Evolutionary conservation across 148 eudicot genomes (phyloP).

Genomic region (Vaccinium macrocarpon): DNA sequence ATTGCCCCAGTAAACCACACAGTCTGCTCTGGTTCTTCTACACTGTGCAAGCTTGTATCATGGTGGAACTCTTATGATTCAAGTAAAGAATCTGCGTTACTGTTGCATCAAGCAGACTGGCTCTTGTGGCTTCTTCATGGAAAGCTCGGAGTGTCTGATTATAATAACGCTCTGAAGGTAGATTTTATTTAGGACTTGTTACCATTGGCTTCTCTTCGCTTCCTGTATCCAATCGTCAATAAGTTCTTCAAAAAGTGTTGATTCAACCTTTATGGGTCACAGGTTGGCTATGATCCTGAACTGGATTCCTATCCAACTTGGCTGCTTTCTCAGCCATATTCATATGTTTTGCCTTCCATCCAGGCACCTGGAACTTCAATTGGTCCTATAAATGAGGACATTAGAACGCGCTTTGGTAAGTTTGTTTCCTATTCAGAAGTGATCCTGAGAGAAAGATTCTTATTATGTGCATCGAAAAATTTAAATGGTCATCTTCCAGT

Average conservation of each 20-base stretch:
- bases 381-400: slow-evolving; percentile 54
- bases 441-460: background rate
- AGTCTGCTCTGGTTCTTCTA: slow-evolving; percentile 87
- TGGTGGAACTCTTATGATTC: slow-evolving; percentile 77
- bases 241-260: background rate
- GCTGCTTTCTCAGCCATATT: slow-evolving; percentile 82
- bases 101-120: slow-evolving; percentile 98
- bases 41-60: slow-evolving; percentile 89
- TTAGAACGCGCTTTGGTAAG: slow-evolving; percentile 63
- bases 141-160: slow-evolving; percentile 88
- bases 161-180: slow-evolving; percentile 95
- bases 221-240: background rate
- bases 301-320: slow-evolving; percentile 79
- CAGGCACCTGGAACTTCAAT: slow-evolving; percentile 80
- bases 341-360: slow-evolving; percentile 61
- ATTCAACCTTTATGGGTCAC: background rate
- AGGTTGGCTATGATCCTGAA: slow-evolving; percentile 98
- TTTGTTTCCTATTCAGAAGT: slow-evolving; percentile 8
- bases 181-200: background rate
- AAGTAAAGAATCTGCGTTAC: slow-evolving; percentile 55
- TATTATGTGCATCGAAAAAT: background rate
- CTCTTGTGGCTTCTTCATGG: slow-evolving; percentile 95
- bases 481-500: background rate
- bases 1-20: slow-evolving; percentile 92
- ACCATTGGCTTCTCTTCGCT: background rate